Conservation (phyloP, 176 grass and related monocot genomes). For the Musa beccarii region DNA sequence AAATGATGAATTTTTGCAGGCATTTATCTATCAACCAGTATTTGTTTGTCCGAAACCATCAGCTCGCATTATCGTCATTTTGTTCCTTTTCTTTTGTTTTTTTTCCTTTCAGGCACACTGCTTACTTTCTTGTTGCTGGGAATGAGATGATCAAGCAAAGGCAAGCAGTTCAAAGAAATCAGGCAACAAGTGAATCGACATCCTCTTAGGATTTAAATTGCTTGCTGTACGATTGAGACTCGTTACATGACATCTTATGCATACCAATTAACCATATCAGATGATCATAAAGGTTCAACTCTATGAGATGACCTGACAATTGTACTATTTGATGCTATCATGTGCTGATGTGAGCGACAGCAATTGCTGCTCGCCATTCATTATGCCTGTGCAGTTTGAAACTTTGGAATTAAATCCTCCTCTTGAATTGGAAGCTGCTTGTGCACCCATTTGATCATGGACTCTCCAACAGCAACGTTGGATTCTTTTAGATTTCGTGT, state of each 20-base stretch:
- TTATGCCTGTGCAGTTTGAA: too few relatives aligned
- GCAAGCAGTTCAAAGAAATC: conserved; percentile 21
- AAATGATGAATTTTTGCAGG: conserved; percentile 96
- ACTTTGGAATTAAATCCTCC: too few relatives aligned
- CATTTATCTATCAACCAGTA: neutral
- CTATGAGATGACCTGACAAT: too few relatives aligned
- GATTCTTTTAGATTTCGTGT: too few relatives aligned
- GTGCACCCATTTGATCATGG: too few relatives aligned
- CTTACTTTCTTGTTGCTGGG: conserved; percentile 80
- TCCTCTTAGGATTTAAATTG: neutral
- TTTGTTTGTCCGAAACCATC: neutral
- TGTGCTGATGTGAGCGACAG: too few relatives aligned
- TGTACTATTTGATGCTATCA: too few relatives aligned
- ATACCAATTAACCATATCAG: neutral
- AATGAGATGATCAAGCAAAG: conserved; percentile 76
- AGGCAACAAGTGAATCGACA: neutral
- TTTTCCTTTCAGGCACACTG: conserved; percentile 58
- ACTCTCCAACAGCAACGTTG: too few relatives aligned
- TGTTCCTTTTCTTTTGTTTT: neutral
- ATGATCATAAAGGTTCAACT: neutral
- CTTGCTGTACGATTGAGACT: neutral
- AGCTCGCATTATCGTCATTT: neutral
- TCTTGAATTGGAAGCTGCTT: too few relatives aligned
- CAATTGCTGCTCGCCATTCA: too few relatives aligned
- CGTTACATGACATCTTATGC: neutral